Evolutionary conservation across 768 basidiomycete species (phyloP).

Genomic region (Rhizopogon sp.): DNA sequence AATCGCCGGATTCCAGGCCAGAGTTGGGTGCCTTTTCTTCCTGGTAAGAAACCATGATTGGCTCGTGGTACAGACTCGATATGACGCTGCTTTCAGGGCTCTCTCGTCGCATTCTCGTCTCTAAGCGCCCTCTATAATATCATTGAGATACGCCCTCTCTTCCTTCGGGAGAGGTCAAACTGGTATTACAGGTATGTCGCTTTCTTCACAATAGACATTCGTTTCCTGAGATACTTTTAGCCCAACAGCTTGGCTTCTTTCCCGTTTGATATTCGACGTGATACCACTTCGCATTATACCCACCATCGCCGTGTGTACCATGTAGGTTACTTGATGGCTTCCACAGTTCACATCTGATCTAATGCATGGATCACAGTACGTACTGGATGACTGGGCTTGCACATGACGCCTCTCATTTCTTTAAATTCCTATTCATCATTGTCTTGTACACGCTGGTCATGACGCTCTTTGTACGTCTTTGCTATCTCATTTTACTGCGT

Average conservation of each 20-base stretch:
- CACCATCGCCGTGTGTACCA: slow-evolving; percentile 79
- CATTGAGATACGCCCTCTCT: slow-evolving; percentile 77
- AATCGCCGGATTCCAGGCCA: slow-evolving; percentile 91
- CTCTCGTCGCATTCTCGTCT: slow-evolving; percentile 87
- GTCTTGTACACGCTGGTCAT: slow-evolving; percentile 80
- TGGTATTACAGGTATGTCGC: slow-evolving; percentile 71
- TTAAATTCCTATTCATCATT: slow-evolving; percentile 92
- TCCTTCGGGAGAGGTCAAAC: slow-evolving; percentile 84
- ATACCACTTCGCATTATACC: slow-evolving; percentile 86
- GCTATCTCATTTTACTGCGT: neutral
- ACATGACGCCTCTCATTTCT: slow-evolving; percentile 73
- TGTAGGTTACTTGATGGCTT: slow-evolving; percentile 42
- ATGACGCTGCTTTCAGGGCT: slow-evolving; percentile 47
- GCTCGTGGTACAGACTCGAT: neutral
- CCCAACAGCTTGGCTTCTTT: slow-evolving; percentile 88
- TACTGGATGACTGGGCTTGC: slow-evolving; percentile 96
- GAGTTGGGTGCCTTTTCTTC: slow-evolving; percentile 95
- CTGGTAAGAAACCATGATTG: slow-evolving; percentile 39
- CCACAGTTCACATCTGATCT: neutral
- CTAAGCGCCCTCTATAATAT: slow-evolving; percentile 89
- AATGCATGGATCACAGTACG: slow-evolving; percentile 39
- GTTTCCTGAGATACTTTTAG: slow-evolving; percentile 30
- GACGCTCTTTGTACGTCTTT: slow-evolving; percentile 71
- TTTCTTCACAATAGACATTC: neutral
- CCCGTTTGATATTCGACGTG: slow-evolving; percentile 84